Evolutionary conservation across 129 eudicot genomes (phyloP), one percentile per base, ranked within the genome.

Genomic region (Artemisia annua): DNA sequence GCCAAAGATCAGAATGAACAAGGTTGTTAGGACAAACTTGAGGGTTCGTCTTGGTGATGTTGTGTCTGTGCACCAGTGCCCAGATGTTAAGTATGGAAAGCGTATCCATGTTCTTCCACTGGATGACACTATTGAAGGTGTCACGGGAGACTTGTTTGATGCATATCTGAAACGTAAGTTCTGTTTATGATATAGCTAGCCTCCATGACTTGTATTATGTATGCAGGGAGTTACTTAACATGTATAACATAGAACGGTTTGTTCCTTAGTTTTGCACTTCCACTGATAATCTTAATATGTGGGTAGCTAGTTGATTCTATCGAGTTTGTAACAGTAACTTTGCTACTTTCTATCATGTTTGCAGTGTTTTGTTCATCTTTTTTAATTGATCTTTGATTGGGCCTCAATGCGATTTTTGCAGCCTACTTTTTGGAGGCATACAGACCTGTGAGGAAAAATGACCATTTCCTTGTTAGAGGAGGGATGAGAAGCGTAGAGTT

Each of bases 21-120:
- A 60, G 66, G 66, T 60, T 4, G 30, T 60, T 13, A 60, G 66
- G 30, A 60, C 46, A 11, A 60, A 60, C 30, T 17, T 60, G 66
- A 60, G 66, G 66, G 44, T 60, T 60, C 66, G 66, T 2, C 66
- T 60, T 32, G 66, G 66, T 22, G 66, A 60, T 60, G 66, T 60
- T 60, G 66, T 60, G 6, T 60, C 66, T 24, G 46, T 60, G 66
- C 66, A 60, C 39, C 66, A 60, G 66, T 60, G 66, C 46, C 66
- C 35, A 60, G 66, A 60, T 60, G 66, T 60, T n/a, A 60, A 26
- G 46, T 60, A 60, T 20, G 66, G 66, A 8, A 60, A 60, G 44
- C 66, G 66, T 26, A 60, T 60, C 43, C 66, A 60, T 60, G 66
- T 60, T 60, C 66, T 60, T 60, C 66, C 66, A 10, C 16, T 60